phyloP scores from a whole-genome alignment of 2,329 filamentous ascomycete genomes.

The Exserohilum turcica region DNA sequence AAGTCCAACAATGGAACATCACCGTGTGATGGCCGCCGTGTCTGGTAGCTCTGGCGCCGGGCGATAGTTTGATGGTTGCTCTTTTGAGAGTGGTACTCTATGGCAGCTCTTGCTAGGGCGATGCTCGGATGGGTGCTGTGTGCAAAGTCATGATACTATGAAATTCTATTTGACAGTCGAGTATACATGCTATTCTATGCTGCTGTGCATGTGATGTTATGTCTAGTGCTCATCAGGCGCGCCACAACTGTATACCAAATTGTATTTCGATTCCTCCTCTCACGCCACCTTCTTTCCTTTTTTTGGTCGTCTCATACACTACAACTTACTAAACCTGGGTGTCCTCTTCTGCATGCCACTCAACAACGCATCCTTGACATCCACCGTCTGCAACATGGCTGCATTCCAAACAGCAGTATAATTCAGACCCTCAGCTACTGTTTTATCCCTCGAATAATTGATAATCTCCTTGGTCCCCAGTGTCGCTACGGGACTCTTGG shows the following conservation, averaged over 20 bases:
- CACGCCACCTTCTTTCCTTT: no score
- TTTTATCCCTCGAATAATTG: slow-evolving; percentile 79
- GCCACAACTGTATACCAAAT: no score
- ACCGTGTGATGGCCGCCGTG: slow-evolving; percentile 7
- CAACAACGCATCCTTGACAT: slow-evolving; percentile 74
- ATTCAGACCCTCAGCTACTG: slow-evolving; percentile 74
- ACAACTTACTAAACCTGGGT: slow-evolving; percentile 85
- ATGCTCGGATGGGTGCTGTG: slow-evolving; percentile 60
- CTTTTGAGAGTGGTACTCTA: neutral
- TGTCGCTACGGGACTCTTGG: slow-evolving; percentile 86
- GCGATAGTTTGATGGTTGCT: neutral
- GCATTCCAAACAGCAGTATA: slow-evolving; percentile 91
- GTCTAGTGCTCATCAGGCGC: no score
- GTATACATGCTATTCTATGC: neutral
- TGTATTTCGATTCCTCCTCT: no score
- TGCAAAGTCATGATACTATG: slow-evolving; percentile 51
- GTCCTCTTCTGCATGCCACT: slow-evolving; percentile 79
- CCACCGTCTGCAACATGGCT: slow-evolving; percentile 77
- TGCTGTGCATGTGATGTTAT: neutral
- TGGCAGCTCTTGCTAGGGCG: neutral
- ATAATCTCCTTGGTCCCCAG: slow-evolving; percentile 86
- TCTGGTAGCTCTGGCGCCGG: slow-evolving; percentile 2
- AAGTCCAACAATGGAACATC: slow-evolving; percentile 37
- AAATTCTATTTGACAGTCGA: neutral
- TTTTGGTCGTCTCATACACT: no score